phyloP scores from a whole-genome alignment of 306 rosid species.

The Pterocarpus macrocarpus region DNA sequence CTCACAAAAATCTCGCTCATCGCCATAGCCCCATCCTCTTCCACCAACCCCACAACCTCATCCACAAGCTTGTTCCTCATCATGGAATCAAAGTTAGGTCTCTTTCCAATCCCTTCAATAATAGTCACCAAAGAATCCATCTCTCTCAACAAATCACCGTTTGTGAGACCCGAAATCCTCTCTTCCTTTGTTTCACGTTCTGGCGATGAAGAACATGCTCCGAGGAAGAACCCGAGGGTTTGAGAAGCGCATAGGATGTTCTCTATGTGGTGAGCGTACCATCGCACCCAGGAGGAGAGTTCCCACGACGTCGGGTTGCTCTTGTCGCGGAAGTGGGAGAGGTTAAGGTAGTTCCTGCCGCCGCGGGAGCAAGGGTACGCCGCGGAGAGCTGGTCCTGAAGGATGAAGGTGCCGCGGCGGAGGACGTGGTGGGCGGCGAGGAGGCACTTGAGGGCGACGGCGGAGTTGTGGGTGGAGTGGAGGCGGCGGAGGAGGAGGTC shows the following conservation, averaged over 20 bases:
- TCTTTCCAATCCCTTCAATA: constrained; percentile 45
- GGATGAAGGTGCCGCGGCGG: constrained; percentile 67
- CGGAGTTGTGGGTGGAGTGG: constrained; percentile 63
- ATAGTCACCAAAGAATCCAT: constrained; percentile 57
- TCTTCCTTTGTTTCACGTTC: constrained; percentile 43
- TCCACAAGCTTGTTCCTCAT: constrained; percentile 50
- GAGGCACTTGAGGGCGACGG: constrained; percentile 84
- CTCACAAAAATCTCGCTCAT: constrained; percentile 48
- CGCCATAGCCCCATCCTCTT: constrained; percentile 54
- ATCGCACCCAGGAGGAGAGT: constrained; percentile 77
- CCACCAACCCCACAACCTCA: constrained; percentile 56
- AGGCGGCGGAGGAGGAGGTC: constrained; percentile 77
- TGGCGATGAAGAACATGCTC: constrained; percentile 30
- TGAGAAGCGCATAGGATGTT: constrained; percentile 54
- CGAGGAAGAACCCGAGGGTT: constrained; percentile 58
- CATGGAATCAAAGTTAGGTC: constrained; percentile 43
- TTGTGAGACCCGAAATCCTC: constrained; percentile 44
- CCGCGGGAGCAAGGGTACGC: constrained; percentile 57
- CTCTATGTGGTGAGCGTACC: constrained; percentile 73
- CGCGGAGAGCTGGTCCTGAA: constrained; percentile 78
- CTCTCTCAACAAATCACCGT: constrained; percentile 56
- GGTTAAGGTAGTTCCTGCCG: constrained; percentile 81
- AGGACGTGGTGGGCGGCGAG: constrained; percentile 67
- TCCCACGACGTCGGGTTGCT: constrained; percentile 60
- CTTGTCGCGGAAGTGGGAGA: constrained; percentile 74